Percentiles rank a stretch among this genome's conserved stretches.
These are phyloP conservation scores for Purpureocillium lavendulum DNA, from an alignment of 2,329 filamentous ascomycete species.

Conservation along the genomic window DNA sequence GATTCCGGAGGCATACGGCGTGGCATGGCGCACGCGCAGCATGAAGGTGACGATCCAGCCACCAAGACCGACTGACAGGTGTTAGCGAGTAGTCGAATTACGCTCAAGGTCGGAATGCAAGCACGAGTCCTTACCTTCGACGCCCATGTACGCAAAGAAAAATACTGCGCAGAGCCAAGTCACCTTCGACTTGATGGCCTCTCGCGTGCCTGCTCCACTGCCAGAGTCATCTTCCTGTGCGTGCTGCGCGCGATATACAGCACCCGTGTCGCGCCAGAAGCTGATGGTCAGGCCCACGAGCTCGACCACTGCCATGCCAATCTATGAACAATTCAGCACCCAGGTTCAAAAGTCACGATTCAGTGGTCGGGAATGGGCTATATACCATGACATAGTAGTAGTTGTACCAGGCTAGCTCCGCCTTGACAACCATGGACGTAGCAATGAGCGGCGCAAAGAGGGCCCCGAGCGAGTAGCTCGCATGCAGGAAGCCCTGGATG, in stretches of 20 bases:
- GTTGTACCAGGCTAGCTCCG: constrained; percentile 51
- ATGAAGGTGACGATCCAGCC: constrained; percentile 80
- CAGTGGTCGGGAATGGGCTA: too few relatives aligned
- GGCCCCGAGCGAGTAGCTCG: constrained; percentile 57
- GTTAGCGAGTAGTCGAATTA: too few relatives aligned
- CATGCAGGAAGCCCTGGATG: constrained; percentile 57
- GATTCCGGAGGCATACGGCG: constrained; percentile 60
- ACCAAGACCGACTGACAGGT: constrained; percentile 47
- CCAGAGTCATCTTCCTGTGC: constrained; percentile 13
- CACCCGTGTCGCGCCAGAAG: constrained; percentile 54
- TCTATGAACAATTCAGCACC: constrained; percentile 10
- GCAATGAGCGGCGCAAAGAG: constrained; percentile 56
- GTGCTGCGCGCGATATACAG: constrained; percentile 38
- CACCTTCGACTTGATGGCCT: constrained; percentile 36
- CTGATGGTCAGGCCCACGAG: constrained; percentile 36
- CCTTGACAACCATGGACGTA: constrained; percentile 57
- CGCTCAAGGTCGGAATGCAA: neutral
- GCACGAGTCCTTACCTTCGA: constrained; percentile 40
- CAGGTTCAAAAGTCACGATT: neutral
- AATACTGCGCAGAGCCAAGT: constrained; percentile 63
- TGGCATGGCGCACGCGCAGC: constrained; percentile 59
- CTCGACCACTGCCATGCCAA: constrained; percentile 46
- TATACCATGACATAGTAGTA: constrained; percentile 67
- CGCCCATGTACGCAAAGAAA: constrained; percentile 64
- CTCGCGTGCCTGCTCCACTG: constrained; percentile 22